Conservation (phyloP, 169 alveolate species). For the Babesia divergens region DNA sequence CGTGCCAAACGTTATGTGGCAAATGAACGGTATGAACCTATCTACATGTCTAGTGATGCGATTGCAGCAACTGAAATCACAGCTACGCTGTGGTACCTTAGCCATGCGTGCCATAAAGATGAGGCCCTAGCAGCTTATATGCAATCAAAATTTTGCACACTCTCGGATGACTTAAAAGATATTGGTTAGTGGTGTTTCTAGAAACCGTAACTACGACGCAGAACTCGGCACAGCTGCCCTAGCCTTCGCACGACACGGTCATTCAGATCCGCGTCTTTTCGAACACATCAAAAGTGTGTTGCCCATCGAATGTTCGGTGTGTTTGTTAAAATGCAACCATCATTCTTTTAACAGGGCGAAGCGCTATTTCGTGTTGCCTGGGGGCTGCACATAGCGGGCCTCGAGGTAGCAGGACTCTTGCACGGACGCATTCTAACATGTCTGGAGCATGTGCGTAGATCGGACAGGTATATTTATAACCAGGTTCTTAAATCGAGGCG, state of each 20-base stretch:
- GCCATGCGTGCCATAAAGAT: slow-evolving; percentile 37
- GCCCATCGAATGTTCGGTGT: slow-evolving; percentile 15
- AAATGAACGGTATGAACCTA: slow-evolving; percentile 20
- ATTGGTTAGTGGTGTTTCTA: neutral
- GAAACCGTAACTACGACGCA: neutral
- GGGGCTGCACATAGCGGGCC: slow-evolving; percentile 52
- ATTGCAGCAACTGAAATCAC: slow-evolving; percentile 30
- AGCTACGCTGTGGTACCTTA: slow-evolving; percentile 51
- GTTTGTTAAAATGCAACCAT: neutral
- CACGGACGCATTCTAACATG: slow-evolving; percentile 8
- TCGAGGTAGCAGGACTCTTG: slow-evolving; percentile 31
- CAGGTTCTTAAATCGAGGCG: neutral
- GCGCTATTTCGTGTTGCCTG: slow-evolving; percentile 56
- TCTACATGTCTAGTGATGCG: neutral
- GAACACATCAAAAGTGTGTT: neutral
- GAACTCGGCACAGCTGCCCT: slow-evolving; percentile 49
- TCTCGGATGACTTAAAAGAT: slow-evolving; percentile 1
- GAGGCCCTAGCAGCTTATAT: slow-evolving; percentile 14
- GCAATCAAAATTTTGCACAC: slow-evolving; percentile 27
- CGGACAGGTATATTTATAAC: slow-evolving; percentile 24
- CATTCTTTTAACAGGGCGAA: slow-evolving; percentile 15
- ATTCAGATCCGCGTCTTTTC: slow-evolving; percentile 21
- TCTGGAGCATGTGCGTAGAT: neutral
- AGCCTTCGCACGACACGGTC: slow-evolving; percentile 61
- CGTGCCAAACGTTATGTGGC: slow-evolving; percentile 52